Evolutionary conservation across 192 early-diverging fungal species (phyloP).

Genomic region (Coemansia furcata): DNA sequence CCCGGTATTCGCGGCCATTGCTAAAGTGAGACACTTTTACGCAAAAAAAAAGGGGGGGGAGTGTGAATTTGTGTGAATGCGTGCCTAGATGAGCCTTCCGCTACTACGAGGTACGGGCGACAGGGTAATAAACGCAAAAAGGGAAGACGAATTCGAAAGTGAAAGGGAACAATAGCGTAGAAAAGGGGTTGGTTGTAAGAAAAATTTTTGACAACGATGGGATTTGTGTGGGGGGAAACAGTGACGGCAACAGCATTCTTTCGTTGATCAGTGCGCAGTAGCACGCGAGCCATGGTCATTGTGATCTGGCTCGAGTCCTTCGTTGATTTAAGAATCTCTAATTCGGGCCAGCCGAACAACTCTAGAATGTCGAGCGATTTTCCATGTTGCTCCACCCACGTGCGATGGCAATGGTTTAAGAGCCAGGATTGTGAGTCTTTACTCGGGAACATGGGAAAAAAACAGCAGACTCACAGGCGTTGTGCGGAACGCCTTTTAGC

Average conservation of each 20-base stretch:
- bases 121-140: not conserved
- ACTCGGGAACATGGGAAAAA: not conserved
- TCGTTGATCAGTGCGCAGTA: not conserved
- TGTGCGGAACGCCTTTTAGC: not conserved
- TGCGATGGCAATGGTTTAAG: not conserved
- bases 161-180: not conserved
- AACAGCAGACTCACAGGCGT: not conserved
- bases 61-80: not conserved
- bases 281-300: not conserved
- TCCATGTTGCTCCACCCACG: not conserved
- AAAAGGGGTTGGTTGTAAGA: not conserved
- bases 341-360: not conserved
- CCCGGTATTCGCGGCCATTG: slow-evolving; percentile 6
- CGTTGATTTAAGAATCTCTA: not conserved
- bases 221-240: not conserved
- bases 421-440: not conserved
- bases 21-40: not conserved
- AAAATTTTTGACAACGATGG: too few relatives aligned
- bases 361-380: not conserved
- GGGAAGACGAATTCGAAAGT: not conserved
- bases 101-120: not conserved
- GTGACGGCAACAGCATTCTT: not conserved
- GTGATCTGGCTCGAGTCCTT: not conserved
- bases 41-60: not conserved
- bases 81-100: not conserved